Percentiles rank a stretch among this genome's conserved stretches.
Evolutionary conservation across 2,329 filamentous ascomycete genomes (phyloP).

Genomic region (Teratosphaeria gauchensis): DNA sequence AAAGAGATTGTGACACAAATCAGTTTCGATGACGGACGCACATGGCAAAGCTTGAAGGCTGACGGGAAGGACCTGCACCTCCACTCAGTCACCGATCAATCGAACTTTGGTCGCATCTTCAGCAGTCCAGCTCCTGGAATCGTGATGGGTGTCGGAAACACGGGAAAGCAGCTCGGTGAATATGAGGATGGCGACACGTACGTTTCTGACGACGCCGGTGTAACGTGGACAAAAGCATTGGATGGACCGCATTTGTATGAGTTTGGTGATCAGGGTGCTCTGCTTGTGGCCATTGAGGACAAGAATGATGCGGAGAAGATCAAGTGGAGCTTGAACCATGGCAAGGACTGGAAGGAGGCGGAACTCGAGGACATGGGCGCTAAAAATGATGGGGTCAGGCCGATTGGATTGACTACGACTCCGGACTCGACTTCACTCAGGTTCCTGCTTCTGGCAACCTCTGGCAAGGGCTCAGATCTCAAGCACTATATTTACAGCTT

Average conservation of each 20-base stretch:
- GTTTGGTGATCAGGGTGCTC: constrained; percentile 85
- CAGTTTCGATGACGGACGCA: constrained; percentile 90
- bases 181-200: constrained; percentile 72
- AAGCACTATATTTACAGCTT: constrained; percentile 54
- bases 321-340: constrained; percentile 81
- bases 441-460: constrained; percentile 65
- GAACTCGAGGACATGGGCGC: constrained; percentile 58
- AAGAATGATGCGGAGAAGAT: constrained; percentile 49
- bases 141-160: constrained; percentile 90
- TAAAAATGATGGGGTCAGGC: constrained; percentile 55
- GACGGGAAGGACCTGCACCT: constrained; percentile 66
- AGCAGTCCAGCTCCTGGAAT: constrained; percentile 89
- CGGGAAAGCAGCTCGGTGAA: constrained; percentile 59
- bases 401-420: constrained; percentile 71
- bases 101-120: constrained; percentile 77
- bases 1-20: constrained; percentile 74
- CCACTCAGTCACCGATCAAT: constrained; percentile 80
- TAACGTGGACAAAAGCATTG: constrained; percentile 68
- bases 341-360: constrained; percentile 68
- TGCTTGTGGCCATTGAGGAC: constrained; percentile 75
- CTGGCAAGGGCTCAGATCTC: constrained; percentile 42
- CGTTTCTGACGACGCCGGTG: constrained; percentile 82
- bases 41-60: constrained; percentile 61
- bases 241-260: constrained; percentile 89
- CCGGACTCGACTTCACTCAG: constrained; percentile 89